Evolutionary conservation across 2,329 filamentous ascomycete genomes (phyloP), one percentile per base, ranked within the genome.

Genomic region (Ophiostoma ips): DNA sequence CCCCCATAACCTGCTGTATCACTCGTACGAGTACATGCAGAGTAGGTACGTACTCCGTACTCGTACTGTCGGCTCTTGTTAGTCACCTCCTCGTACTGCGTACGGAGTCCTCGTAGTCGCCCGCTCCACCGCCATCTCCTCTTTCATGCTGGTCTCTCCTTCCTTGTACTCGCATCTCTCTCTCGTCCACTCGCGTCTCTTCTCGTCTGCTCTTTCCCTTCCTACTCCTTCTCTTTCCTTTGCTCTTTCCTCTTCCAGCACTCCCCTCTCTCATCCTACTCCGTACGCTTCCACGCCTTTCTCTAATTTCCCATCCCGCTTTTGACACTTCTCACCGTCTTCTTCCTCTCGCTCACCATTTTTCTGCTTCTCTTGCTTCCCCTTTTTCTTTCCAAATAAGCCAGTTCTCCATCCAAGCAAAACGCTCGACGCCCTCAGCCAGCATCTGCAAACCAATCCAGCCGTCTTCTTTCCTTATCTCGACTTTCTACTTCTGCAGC

Each of bases 321-420:
- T 46, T 47, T 44, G 49, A 13, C 9, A 19, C 43, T 15, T 13
- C 18, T 28, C 30, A 24, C 18, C 34, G 43, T 33, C 46, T 21
- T 40, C 46, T 46, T n/a, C n/a, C 37, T 35, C 40, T 37, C 34
- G 56, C 57, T 56, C 59, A 34, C 28, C 61, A 60, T 60, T 60
- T 60, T 61, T n/a, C n/a, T n/a, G n/a, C 59, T 58, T 59, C 60
- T 58, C 59, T 61, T 58, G 57, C 58, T 60, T 59, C 58, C 60
- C 59, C 40, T 54, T 58, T 52, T 40, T 52, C 50, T 36, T 37
- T 53, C 52, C 41, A 52, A 47, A 28, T n/a, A 28, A 28, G 24
- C 24, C 24, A 28, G 24, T 28, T 28, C 24, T 28, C 8, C 24
- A 4, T 28, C 5, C 24, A 28, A 28, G 8, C 24, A 28, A 28